Evolutionary conservation across 257 asterid species (phyloP).

Genomic region (Salvia rosmarinus): DNA sequence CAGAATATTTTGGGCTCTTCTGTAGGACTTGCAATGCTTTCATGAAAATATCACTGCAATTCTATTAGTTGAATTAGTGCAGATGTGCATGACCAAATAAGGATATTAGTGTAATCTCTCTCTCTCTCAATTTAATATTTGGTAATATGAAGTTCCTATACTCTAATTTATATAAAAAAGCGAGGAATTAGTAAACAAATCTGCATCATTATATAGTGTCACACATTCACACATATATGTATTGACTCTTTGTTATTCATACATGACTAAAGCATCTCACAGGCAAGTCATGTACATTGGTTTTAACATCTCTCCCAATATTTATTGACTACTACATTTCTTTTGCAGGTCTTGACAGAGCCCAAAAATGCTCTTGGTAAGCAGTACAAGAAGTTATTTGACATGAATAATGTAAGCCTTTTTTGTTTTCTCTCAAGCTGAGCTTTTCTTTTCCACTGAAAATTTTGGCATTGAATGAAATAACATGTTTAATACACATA

Average conservation of each 20-base stretch:
- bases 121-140: neutral
- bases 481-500: constrained; percentile 16
- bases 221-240: neutral
- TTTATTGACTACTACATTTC: constrained; percentile 28
- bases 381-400: constrained; percentile 86
- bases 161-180: neutral
- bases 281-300: constrained; percentile 13
- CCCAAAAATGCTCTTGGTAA: constrained; percentile 91
- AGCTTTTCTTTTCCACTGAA: constrained; percentile 13
- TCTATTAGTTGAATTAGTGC: neutral
- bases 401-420: constrained; percentile 78
- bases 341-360: constrained; percentile 70
- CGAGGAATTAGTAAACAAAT: neutral
- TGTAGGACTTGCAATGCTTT: constrained; percentile 8
- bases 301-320: constrained; percentile 18
- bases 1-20: constrained; percentile 3
- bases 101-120: neutral
- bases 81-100: neutral
- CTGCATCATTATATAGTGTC: neutral
- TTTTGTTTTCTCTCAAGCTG: constrained; percentile 9
- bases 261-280: neutral
- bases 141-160: neutral
- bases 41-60: neutral
- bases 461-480: constrained; percentile 20
- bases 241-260: constrained; percentile 4